Evolutionary conservation across 441 rosid species (phyloP).

Genomic region (Raphanus hybrid): DNA sequence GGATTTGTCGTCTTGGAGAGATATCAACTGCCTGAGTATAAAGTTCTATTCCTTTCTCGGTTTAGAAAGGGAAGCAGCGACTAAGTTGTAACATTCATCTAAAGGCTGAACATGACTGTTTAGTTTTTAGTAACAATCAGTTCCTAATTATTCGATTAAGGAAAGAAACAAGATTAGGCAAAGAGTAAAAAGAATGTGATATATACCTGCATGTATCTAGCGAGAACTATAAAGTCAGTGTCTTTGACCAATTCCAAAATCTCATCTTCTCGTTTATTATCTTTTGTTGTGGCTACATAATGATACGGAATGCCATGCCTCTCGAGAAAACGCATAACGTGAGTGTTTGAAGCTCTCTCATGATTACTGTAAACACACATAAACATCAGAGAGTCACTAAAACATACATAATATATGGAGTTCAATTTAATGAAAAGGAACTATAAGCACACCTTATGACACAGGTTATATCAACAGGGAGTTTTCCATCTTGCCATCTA

Average conservation of each 20-base stretch:
- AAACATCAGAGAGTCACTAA: no score
- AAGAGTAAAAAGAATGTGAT: slow-evolving; percentile 7
- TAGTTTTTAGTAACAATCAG: slow-evolving; percentile 2
- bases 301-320: slow-evolving; percentile 89
- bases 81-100: slow-evolving; percentile 9
- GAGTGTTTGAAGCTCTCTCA: slow-evolving; percentile 84
- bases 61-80: not conserved
- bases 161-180: slow-evolving; percentile 20
- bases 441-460: slow-evolving; percentile 71
- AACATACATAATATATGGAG: not conserved
- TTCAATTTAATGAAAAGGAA: not conserved
- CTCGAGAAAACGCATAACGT: slow-evolving; percentile 82
- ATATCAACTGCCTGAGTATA: not conserved
- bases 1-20: no score
- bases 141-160: not conserved
- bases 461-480: slow-evolving; percentile 83
- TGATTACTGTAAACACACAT: slow-evolving; percentile 67
- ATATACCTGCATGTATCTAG: slow-evolving; percentile 98
- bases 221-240: slow-evolving; percentile 91
- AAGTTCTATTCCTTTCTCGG: not conserved
- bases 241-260: slow-evolving; percentile 78
- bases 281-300: slow-evolving; percentile 56
- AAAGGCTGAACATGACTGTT: slow-evolving; percentile 1
- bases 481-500: slow-evolving; percentile 87
- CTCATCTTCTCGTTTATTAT: slow-evolving; percentile 74